A percentile compares a stretch with the other conserved stretches of the same genome.
Evolutionary conservation across 73 alveolate genomes (phyloP).

Genomic region (Paramecium bursaria): DNA sequence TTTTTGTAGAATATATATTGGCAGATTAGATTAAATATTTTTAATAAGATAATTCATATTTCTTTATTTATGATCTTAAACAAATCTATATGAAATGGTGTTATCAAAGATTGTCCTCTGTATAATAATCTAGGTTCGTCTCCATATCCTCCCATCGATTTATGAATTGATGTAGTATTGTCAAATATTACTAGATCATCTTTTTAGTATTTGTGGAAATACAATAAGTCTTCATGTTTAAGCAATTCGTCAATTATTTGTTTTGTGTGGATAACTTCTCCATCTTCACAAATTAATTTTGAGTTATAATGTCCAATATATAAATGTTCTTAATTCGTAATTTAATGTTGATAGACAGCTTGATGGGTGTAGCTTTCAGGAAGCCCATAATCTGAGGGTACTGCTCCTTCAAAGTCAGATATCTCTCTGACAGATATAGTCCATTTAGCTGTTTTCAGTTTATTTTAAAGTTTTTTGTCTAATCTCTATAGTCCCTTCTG

Average conservation of each 20-base stretch:
- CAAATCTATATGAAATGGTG: no score
- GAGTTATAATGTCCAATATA: no score
- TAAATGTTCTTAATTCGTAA: no score
- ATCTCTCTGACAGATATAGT: not conserved
- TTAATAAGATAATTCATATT: no score
- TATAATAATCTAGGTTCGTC: slow-evolving; percentile 24
- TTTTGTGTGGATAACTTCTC: not conserved
- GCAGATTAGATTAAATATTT: no score
- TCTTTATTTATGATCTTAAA: no score
- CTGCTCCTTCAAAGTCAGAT: slow-evolving; percentile 14
- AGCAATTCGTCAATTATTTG: slow-evolving; percentile 2
- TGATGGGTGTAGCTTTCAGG: no score
- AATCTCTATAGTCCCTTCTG: not conserved
- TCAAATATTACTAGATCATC: slow-evolving; percentile 64
- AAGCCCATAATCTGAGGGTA: slow-evolving; percentile 4
- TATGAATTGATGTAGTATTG: slow-evolving; percentile 51
- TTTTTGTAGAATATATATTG: no score
- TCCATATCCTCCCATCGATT: slow-evolving; percentile 54
- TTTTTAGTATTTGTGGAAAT: slow-evolving; percentile 60
- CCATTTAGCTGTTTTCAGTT: not conserved
- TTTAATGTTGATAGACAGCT: no score
- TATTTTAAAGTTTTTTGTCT: not conserved
- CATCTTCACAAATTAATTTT: slow-evolving; percentile 1
- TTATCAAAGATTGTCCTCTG: slow-evolving; percentile 55
- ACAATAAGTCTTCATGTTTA: not conserved